Evolutionary conservation across 164 flowering plant genomes (phyloP), one percentile per base, ranked within the genome.

Genomic region (Chimonanthus praecox): DNA sequence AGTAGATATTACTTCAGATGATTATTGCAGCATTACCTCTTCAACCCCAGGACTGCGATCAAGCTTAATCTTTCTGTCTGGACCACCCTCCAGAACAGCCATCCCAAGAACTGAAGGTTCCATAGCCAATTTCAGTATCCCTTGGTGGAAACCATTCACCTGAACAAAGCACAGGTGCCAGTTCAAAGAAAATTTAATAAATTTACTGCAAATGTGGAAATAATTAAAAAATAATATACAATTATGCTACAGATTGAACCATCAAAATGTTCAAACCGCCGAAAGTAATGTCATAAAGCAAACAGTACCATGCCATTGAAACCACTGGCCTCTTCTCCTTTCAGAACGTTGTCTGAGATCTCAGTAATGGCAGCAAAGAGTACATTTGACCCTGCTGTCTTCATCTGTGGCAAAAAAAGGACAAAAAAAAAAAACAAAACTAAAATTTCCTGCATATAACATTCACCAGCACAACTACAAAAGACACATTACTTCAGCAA

Each of bases 111-210:
- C 49, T n/a, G 96, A 85, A 76, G 99, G 99, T 80, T 94, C 99
- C 98, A 94, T 89, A 2, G 99, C 98, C 82, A 92, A 74, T 78
- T 86, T 92, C 72, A 94, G 74, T 78, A 94, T 85, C 75, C 98
- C 99, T 79, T 91, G 98, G 80, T 92, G 99, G 83, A 94, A 92
- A 49, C 99, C 99, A 77, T 63, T 87, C 72, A 91, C 82, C 99
- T 94, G 51, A 58, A 78, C 4, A 76, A 58, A 51, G 49, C 49
- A 70, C 73, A 1, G 67, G 5, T 47, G 20, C 72, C 64, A 13
- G 43, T n/a, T 15, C 54, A 72, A 67, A 71, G 9, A 54, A 67
- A 11, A 72, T 46, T 18, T 33, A 43, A 71, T 54, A 46, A 71
- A 45, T 54, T 21, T 51, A 46, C 47, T 44, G 11, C 18, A 66